Conservation (phyloP, 352 stramenopile species). For the Globisporangium barbulae region DNA sequence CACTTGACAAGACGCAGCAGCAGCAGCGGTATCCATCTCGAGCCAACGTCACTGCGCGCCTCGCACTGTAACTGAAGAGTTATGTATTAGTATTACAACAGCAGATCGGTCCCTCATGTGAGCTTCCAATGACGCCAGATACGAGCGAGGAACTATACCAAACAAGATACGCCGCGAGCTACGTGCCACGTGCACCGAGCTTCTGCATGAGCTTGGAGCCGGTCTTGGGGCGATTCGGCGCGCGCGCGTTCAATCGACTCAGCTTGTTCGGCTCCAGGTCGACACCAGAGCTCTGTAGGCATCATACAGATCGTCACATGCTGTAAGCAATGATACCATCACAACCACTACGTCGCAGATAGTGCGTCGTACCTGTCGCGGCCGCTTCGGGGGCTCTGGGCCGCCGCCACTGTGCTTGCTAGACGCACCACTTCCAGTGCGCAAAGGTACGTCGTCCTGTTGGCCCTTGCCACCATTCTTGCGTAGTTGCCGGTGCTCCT, state of each 20-base stretch:
- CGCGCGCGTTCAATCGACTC: constrained; percentile 33
- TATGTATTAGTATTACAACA: constrained; percentile 1
- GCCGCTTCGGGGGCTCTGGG: constrained; percentile 47
- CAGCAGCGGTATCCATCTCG: background rate
- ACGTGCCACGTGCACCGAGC: constrained; percentile 31
- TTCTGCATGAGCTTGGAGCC: constrained; percentile 76
- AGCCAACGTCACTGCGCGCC: background rate
- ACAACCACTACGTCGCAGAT: background rate
- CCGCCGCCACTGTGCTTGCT: constrained; percentile 17
- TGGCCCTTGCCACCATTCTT: constrained; percentile 23
- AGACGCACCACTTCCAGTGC: background rate
- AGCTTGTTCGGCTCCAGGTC: constrained; percentile 62
- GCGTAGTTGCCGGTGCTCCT: constrained; percentile 46
- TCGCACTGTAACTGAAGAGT: background rate
- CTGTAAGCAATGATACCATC: background rate
- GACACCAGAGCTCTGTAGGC: constrained; percentile 25
- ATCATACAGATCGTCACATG: constrained; percentile 2
- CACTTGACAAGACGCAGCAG: background rate
- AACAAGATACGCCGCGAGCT: background rate
- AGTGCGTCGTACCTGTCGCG: constrained; percentile 35
- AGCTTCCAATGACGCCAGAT: background rate
- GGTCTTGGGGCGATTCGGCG: constrained; percentile 34
- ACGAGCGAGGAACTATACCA: background rate
- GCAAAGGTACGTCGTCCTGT: constrained; percentile 19
- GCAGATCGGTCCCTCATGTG: background rate